Evolutionary conservation across 768 basidiomycete species (phyloP), one percentile per base, ranked within the genome.

Genomic region (Chlorophyllum brunneum): DNA sequence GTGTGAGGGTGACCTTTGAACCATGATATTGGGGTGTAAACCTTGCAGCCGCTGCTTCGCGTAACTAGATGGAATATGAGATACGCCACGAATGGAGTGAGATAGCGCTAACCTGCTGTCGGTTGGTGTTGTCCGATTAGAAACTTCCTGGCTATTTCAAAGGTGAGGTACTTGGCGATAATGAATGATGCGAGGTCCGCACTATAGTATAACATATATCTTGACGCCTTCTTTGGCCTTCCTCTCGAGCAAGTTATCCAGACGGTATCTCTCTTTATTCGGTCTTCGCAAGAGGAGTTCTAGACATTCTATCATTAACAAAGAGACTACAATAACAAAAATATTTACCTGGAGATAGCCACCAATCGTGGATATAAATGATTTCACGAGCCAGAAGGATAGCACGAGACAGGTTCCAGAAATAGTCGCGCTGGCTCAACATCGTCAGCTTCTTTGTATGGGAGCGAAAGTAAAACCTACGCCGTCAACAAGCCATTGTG

Each of bases 281-380:
- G 95, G 95, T 30, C 97, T 81, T 24, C 95, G 81, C 66, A 98
- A 68, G 56, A 88, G 84, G 36, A 97, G 69, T 65, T 97, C 89
- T 86, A 59, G n/a, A 22, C 7, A 3, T 30, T 1, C 23, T 5
- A 23, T 29, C 18, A 16, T 27, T 30, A 37, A 31, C 13, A 27
- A 39, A 16, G 37, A 23, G 37, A 22, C 20, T 23, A 36, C 24
- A 16, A 24, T 30, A 22, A 3, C 20, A 34, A 11, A 16, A n/a
- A 22, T 29, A 26, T 61, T 48, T 63, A 90, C 90, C 86, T 3
- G 92, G 92, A 22, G 92, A 92, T 20, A 94, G 72, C 97, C 95
- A 98, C 95, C 95, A 98, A 68, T 95, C 95, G 63, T 98, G 97
- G 31, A 98, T 97, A 64, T 93, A 95, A 50, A 97, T 93, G 39